phyloP scores from a whole-genome alignment of 2,329 filamentous ascomycete genomes.

The Nemania sp. region DNA sequence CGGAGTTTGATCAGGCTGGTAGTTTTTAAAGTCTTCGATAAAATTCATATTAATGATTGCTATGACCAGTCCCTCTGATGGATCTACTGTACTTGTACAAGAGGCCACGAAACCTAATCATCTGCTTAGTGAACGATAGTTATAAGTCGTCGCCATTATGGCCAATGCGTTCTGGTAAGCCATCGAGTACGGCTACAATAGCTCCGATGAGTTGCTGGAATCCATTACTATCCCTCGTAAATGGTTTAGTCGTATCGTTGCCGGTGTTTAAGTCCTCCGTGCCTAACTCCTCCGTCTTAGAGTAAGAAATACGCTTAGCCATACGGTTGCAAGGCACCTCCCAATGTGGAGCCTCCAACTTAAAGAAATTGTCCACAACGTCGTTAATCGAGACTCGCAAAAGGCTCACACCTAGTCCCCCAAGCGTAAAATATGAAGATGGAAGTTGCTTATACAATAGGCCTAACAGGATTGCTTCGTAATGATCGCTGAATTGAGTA shows the following conservation, averaged over 20 bases:
- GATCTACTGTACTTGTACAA: neutral
- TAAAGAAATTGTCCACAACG: neutral
- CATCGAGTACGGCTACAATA: no score
- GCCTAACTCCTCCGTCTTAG: no score
- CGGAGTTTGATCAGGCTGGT: slow-evolving; percentile 27
- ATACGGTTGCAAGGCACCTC: no score
- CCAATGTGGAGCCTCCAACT: neutral
- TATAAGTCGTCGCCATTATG: no score
- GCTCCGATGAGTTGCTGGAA: no score
- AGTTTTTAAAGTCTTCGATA: slow-evolving; percentile 1
- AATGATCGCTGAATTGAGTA: neutral
- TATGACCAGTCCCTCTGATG: neutral
- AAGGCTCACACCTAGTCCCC: neutral
- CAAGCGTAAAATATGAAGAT: neutral
- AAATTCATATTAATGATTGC: neutral
- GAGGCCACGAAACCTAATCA: neutral
- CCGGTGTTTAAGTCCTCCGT: no score
- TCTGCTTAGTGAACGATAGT: neutral
- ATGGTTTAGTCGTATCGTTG: no score
- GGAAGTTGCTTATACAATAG: neutral
- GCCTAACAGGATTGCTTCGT: neutral
- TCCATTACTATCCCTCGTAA: no score
- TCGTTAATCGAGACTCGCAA: neutral
- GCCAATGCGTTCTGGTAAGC: no score
- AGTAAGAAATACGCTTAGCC: no score